phyloP scores from a whole-genome alignment of 1,284 basidiomycete species.

The Boletus hoseneyae region DNA sequence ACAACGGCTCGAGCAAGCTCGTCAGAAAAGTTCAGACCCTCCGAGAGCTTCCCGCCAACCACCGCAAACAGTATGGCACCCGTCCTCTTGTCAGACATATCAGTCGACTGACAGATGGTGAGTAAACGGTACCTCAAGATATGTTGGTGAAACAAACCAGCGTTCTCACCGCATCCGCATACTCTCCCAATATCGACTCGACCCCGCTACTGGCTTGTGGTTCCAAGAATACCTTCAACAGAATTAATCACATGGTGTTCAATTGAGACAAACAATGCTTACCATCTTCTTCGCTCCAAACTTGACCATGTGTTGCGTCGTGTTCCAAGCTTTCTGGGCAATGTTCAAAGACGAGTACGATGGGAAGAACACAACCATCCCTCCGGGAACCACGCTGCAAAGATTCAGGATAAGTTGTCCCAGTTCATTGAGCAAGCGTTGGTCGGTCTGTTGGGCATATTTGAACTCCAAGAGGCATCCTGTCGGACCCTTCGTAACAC shows the following conservation, averaged over 20 bases:
- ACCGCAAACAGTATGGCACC: conserved; percentile 89
- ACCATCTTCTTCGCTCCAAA: conserved; percentile 73
- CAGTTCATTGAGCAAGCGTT: conserved; percentile 72
- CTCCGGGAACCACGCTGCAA: conserved; percentile 75
- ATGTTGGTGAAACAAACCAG: conserved; percentile 30
- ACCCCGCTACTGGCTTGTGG: conserved; percentile 78
- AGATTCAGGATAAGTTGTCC: conserved; percentile 84
- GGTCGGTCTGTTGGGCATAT: conserved; percentile 72
- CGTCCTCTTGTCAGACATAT: conserved; percentile 37
- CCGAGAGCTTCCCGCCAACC: conserved; percentile 94
- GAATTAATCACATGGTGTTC: not conserved
- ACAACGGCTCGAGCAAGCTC: conserved; percentile 86
- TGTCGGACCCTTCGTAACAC: conserved; percentile 75
- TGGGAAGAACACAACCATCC: conserved; percentile 92
- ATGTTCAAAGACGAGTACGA: conserved; percentile 84
- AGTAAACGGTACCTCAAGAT: not conserved
- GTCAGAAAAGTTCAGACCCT: conserved; percentile 95
- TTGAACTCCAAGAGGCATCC: conserved; percentile 83
- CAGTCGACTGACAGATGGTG: conserved; percentile 14
- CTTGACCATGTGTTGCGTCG: conserved; percentile 58
- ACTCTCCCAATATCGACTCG: conserved; percentile 75
- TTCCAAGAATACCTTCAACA: conserved; percentile 78
- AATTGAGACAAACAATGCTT: not conserved
- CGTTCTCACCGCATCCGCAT: conserved; percentile 57
- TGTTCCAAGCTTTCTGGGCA: conserved; percentile 67